A percentile compares a stretch with the other conserved stretches of the same genome.
Conservation (phyloP, 768 basidiomycete genomes). For the Exsudoporus frostii region DNA sequence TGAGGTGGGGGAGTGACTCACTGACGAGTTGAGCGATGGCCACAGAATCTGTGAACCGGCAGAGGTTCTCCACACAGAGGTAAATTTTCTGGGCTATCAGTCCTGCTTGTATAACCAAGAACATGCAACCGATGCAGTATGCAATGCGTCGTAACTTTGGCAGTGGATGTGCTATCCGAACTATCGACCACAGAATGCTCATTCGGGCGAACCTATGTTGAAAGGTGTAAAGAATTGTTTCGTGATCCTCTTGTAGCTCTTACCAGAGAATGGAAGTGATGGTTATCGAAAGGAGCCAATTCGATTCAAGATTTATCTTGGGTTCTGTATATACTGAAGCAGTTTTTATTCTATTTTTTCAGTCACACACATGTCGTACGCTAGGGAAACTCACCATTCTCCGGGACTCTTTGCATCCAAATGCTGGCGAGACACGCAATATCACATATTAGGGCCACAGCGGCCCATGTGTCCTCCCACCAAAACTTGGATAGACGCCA, state of each 20-base stretch:
- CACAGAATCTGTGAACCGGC: conserved; percentile 1
- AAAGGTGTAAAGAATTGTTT: neutral
- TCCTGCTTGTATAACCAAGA: conserved; percentile 13
- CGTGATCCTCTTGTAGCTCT: neutral
- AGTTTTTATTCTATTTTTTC: no score
- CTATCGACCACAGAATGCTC: conserved; percentile 27
- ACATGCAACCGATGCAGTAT: conserved; percentile 16
- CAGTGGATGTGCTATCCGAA: conserved; percentile 18
- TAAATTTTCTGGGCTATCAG: conserved; percentile 20
- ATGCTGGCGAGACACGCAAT: conserved; percentile 17
- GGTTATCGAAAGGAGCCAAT: conserved; percentile 20
- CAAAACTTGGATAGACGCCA: conserved; percentile 16
- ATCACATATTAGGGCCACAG: conserved; percentile 21
- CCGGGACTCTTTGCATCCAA: conserved; percentile 12
- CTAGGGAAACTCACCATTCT: conserved; percentile 7
- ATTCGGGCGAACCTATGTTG: conserved; percentile 23
- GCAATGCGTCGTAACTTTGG: conserved; percentile 8
- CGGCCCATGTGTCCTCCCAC: conserved; percentile 31
- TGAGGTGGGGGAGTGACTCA: conserved; percentile 6
- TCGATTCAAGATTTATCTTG: neutral
- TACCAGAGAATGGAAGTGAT: conserved; percentile 23
- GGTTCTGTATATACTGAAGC: neutral
- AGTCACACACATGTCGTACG: neutral
- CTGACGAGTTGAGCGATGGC: conserved; percentile 24
- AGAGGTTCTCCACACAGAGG: conserved; percentile 3